Evolutionary conservation across 176 grass and related monocot genomes (phyloP).

Genomic region (Juncus effusus): DNA sequence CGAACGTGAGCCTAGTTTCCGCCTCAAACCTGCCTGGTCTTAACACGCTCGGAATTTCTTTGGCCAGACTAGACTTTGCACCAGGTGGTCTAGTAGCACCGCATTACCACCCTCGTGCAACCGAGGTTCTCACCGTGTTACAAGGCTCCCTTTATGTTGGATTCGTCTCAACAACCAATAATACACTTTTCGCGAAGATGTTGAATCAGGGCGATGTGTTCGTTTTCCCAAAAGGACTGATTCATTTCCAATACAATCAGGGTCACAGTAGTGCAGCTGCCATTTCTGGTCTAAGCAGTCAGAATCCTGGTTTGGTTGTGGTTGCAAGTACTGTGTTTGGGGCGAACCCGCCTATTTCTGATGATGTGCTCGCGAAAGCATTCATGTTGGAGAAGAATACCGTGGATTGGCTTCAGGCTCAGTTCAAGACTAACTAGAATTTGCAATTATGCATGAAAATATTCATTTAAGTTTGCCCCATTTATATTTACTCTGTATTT

Average conservation of each 20-base stretch:
- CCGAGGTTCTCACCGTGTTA: slow-evolving; percentile 28
- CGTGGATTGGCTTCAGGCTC: slow-evolving; percentile 7
- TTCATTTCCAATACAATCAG: slow-evolving; percentile 35
- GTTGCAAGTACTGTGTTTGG: too few species aligned
- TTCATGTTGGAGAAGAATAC: too few species aligned
- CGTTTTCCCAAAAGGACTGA: slow-evolving; percentile 34
- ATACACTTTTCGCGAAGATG: slow-evolving; percentile 36
- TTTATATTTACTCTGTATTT: neutral
- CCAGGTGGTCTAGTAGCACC: slow-evolving; percentile 32
- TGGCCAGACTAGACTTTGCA: slow-evolving; percentile 35
- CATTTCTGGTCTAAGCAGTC: slow-evolving; percentile 23
- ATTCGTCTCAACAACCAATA: slow-evolving; percentile 31
- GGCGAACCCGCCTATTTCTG: too few species aligned
- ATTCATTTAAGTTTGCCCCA: neutral
- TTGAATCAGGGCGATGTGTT: slow-evolving; percentile 41
- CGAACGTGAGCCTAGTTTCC: slow-evolving; percentile 27
- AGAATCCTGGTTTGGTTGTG: too few species aligned
- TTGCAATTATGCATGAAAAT: neutral
- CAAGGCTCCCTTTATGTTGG: slow-evolving; percentile 37
- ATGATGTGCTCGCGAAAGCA: too few species aligned
- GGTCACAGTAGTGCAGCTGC: slow-evolving; percentile 19
- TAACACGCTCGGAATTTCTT: slow-evolving; percentile 30
- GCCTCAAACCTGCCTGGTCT: slow-evolving; percentile 14
- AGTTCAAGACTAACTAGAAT: slow-evolving; percentile 14
- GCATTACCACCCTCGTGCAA: slow-evolving; percentile 33